Conservation (phyloP, 306 rosid species). For the Prunus mongolica region DNA sequence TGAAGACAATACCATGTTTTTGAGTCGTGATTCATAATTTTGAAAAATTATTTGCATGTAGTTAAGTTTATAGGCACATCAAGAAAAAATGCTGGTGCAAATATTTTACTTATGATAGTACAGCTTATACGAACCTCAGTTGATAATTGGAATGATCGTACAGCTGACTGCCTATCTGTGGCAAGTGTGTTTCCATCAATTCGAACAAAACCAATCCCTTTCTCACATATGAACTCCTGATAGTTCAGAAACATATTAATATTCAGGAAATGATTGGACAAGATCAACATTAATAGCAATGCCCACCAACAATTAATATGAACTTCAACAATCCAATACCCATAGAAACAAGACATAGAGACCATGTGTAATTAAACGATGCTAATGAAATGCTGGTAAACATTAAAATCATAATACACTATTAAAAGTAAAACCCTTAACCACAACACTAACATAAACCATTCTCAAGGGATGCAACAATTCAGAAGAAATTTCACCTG, state of each 20-base stretch:
- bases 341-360: background rate
- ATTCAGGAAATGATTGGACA: background rate
- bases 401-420: background rate
- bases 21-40: background rate
- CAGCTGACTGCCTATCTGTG: conserved; percentile 83
- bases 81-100: background rate
- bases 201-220: conserved; percentile 73
- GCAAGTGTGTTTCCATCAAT: conserved; percentile 93
- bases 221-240: conserved; percentile 79
- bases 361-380: background rate
- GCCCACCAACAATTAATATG: background rate
- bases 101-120: background rate
- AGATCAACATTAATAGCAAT: background rate
- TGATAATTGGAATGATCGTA: conserved; percentile 64
- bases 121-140: conserved; percentile 45
- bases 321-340: background rate
- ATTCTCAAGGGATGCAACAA: conserved; percentile 16
- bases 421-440: background rate
- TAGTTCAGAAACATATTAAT: conserved; percentile 2
- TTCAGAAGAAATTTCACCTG: conserved; percentile 50
- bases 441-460: background rate
- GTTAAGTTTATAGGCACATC: background rate
- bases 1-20: background rate
- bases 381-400: background rate
- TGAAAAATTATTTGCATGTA: background rate